Base-by-base conservation (phyloP, 2,329 filamentous ascomycete species). In the Ustulina deusta region DNA sequence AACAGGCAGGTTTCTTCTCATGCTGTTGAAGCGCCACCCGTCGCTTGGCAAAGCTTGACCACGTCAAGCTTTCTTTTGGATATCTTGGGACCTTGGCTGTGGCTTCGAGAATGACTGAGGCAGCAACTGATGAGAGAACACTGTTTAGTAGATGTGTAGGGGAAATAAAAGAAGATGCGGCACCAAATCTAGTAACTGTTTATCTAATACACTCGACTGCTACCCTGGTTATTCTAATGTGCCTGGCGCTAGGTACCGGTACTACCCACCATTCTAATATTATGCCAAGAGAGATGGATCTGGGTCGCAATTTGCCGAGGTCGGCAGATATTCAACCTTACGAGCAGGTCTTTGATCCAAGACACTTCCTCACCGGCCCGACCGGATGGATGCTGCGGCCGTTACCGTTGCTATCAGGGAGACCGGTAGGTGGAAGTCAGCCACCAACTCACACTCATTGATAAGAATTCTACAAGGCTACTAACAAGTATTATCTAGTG, bases 31-130 rank as follows among this genome's bases (percentile, higher is more conserved):
- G 29, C 61, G 54, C 65, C 65, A 65, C 48, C n/a, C 17, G 46
- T 36, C 36, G 13, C 68, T 68, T 70, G 68, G 65, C 59, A 40
- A 70, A 68, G 65, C 65, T 70, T 68, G 58, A 65, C 62, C 34
- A 51, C 17, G 38, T 61, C 63, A 70, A 70, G 68, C 68, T 70
- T 68, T 65, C 55, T 60, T 40, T 48, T 40, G 13, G 34, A 48
- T 44, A 25, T 68, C 62, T 67, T 65, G 65, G 60, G 22, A 36
- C 27, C 67, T 68, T 63, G 64, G 64, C 61, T 44, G 9, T 51
- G 9, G 20, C 54, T 57, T 36, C 15, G 25, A 65, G 38, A 20
- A 48, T 25, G 36, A 44, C 61, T 36, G 56, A 54, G 9, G 10
- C 20, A 57, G 49, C 27, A 29, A 29, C 17, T 36, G 7, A 48